Base-by-base conservation (phyloP, 495 filamentous ascomycete species). In the Glarea lozoyensis region DNA sequence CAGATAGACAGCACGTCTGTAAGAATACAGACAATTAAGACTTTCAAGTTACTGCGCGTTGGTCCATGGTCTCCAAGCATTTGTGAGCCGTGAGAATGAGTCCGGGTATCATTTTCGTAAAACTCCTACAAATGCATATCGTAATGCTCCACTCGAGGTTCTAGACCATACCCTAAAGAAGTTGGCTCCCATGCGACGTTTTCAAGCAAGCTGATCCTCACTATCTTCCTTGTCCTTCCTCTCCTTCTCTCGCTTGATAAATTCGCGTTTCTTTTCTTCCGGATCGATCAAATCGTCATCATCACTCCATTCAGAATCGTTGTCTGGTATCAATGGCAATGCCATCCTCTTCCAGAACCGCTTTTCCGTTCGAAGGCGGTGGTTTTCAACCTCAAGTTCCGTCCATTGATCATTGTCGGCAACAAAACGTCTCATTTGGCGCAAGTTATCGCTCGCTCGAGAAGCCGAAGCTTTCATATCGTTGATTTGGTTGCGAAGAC, bases 331-430 rank as follows among this genome's bases (percentile, higher is more conserved):
- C 30, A 71, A 45, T 2, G 66, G 68, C 63, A 75, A 65, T 1
- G 73, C 73, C 64, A 73, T 60, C 11, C 73, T 56, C 56, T 75
- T 77, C 70, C 70, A 77, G 52, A 68, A 71, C 0, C 73, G 56
- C 37, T 68, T 50, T 53, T 74, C 66, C 48, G 73, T 18, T 63
- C 58, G 33, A 50, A 54, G 18, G 63, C 63, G 24, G 54, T 61
- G 19, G 22, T 60, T 61, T 9, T 69, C 57, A 18, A 73, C 61
- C 6, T 59, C 54, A n/a, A 63, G 58, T 40, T 71, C 67, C 60
- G 69, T 64, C 10, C 64, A 58, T 19, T 57, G 54, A 36, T 59
- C 60, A 39, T 72, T 59, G 42, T 73, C 69, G 39, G 72, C 65
- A 48, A 66, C 68, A 19, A 50, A 54, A 22, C 66, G 60, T 19